Base-by-base conservation (phyloP, 345 rosid genomes). In the Bretschneidera sinensis region DNA sequence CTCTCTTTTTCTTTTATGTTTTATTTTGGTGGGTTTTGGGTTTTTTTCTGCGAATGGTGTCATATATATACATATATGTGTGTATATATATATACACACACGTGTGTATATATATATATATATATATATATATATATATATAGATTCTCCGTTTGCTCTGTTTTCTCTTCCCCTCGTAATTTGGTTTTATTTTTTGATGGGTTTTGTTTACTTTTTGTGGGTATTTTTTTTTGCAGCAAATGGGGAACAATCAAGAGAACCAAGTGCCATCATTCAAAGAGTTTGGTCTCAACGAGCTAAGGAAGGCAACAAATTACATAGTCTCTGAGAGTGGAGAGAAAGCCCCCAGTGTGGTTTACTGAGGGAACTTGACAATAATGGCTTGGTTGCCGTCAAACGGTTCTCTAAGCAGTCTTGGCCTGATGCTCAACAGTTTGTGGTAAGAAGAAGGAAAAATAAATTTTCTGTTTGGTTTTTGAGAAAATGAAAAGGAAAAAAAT, bases 261-360 rank as follows among this genome's bases (percentile, higher is more conserved):
- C 68, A 71, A 57, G 78, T 76, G 17, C 78, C 86, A 2, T 74
- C 70, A 47, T 92, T 92, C 82, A 82, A 81, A 61, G 91, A 89
- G 75, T 89, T 81, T 71, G 76, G 68, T 22, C 79, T 92, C 0
- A 73, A 67, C 1, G 97, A 92, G 76, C 83, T 92, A 39, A 77
- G 87, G 31, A 80, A 85, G 0, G 97, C 98, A 43, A 83, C 76
- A 51, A 89, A 79, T 52, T 78, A 80, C 48, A 85, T 92, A 57
- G 92, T 92, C 28, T 92, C 98, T 0, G 97, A 92, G 83, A 83
- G 97, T 62, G 97, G 98, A 35, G 98, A 92, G 64, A 92, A 89
- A 65, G 97, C 96, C 61, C 97, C 98, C 59, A 92, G 89, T 75
- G 90, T 83, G 5, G 97, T 92, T 28, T 92, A 89, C 73, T 77